phyloP scores from a whole-genome alignment of 257 asterid species.

The Knoxia roxburghii region DNA sequence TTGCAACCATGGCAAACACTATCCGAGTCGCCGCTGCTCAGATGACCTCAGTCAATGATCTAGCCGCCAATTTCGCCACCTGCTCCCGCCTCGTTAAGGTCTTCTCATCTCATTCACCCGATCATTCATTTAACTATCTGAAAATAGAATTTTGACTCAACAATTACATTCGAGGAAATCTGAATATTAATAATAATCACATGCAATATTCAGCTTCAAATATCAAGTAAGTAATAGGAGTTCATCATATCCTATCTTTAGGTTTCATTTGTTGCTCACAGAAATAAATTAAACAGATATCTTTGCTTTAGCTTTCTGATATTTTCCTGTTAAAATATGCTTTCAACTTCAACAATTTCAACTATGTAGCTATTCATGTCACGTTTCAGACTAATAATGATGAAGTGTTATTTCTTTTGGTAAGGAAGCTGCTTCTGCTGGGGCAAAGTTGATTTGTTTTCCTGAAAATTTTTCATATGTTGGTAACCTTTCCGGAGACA shows the following conservation, averaged over 20 bases:
- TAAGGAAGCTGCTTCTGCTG: constrained; percentile 84
- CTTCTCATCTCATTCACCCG: background rate
- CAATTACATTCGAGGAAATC: background rate
- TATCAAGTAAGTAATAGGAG: background rate
- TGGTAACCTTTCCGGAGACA: constrained; percentile 67
- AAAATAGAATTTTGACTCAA: background rate
- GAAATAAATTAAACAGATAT: background rate
- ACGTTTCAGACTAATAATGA: constrained; percentile 14
- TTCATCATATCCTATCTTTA: background rate
- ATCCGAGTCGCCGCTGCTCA: constrained; percentile 85
- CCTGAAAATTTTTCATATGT: constrained; percentile 94
- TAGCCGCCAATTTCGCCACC: constrained; percentile 64
- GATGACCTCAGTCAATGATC: constrained; percentile 82
- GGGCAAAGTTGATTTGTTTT: constrained; percentile 81
- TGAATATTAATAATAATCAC: background rate
- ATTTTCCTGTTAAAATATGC: background rate
- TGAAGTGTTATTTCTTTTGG: constrained; percentile 11
- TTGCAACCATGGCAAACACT: constrained; percentile 53
- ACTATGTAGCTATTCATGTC: background rate
- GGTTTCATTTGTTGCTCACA: background rate
- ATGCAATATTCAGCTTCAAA: background rate
- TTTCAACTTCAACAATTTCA: background rate
- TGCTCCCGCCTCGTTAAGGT: constrained; percentile 80
- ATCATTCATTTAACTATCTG: background rate
- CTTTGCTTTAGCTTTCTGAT: too few species aligned